These are phyloP conservation scores for Phytophthora pinifolia DNA, from an alignment of 352 stramenopile genomes.

Conservation along the genomic window DNA sequence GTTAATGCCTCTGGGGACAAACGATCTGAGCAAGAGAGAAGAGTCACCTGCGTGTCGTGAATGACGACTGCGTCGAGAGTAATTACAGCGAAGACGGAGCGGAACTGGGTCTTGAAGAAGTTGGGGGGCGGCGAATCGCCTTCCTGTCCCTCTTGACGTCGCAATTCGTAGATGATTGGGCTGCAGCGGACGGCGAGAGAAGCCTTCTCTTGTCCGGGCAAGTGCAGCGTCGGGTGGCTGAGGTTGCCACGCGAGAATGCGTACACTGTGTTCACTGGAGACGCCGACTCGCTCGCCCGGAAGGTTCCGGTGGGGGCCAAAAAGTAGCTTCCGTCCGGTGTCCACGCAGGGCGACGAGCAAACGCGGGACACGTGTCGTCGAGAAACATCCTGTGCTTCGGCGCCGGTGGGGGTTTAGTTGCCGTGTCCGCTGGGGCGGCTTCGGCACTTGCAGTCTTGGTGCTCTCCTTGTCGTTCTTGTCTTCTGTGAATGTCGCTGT, in stretches of 20 bases:
- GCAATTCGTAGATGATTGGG: constrained; percentile 91
- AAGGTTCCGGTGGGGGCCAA: constrained; percentile 86
- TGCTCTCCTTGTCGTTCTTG: constrained; percentile 13
- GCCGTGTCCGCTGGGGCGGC: constrained; percentile 4
- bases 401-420: constrained; percentile 15
- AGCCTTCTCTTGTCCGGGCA: constrained; percentile 92
- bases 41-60: constrained; percentile 92
- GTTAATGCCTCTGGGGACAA: not conserved
- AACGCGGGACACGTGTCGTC: constrained; percentile 96
- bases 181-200: constrained; percentile 94
- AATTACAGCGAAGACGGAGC: constrained; percentile 93
- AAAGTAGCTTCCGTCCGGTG: constrained; percentile 92
- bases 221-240: constrained; percentile 89
- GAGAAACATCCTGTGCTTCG: constrained; percentile 90
- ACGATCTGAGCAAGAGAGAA: not conserved
- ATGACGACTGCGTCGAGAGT: constrained; percentile 94
- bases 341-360: constrained; percentile 92
- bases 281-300: constrained; percentile 40
- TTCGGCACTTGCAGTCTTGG: not conserved
- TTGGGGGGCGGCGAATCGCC: constrained; percentile 28
- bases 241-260: constrained; percentile 94
- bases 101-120: constrained; percentile 81
- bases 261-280: constrained; percentile 87
- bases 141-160: constrained; percentile 19
- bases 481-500: constrained; percentile 18